Base-by-base conservation (phyloP, 2,329 filamentous ascomycete species). In the Trichothecium roseum region DNA sequence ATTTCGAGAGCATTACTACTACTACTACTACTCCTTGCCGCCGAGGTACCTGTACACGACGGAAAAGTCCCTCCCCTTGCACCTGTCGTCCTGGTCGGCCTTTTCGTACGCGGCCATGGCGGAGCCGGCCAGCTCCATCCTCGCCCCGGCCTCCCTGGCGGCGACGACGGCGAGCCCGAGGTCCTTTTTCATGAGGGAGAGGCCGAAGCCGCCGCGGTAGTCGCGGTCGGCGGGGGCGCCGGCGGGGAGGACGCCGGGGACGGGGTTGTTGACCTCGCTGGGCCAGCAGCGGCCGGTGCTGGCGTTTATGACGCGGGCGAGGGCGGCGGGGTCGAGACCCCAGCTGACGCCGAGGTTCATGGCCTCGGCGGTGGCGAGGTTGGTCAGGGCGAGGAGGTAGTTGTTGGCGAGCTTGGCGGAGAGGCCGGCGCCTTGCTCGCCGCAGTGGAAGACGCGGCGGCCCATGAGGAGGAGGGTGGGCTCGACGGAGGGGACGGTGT, bases 231-330 rank as follows among this genome's bases (percentile, higher is more conserved):
- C 82, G 0, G 89, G 87, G 2, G 85, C 74, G 1, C 71, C 74
- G 41, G 81, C 77, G 20, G n/a, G n/a, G 16, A 89, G 70, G 0
- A 95, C 87, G 12, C 87, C 88, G 9, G 78, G 78, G 3, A 96
- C 87, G 0, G 91, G 91, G 54, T 96, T 96, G 62, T 98, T 98
- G 42, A 94, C 68, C 61, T 95, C 88, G 49, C 81, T 91, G 1
- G 89, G 87, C 91, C 91, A 98, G 68, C 88, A 96, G 45, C 72
- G 76, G n/a, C 91, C 91, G 1, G 89, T 95, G 47, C 85, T 91
- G 4, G 83, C 82, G 55, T 95, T 96, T 64, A 98, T 85, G 58
- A 98, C 78, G 35, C 80, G 78, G 1, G 85, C 83, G 2, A 98
- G 69, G 7, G 77, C 78, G 48, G 65, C 63, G 3, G 74, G 64